Evolutionary conservation across 139 green algal genomes (phyloP), one percentile per base, ranked within the genome.

Genomic region (Chlorella sp.): DNA sequence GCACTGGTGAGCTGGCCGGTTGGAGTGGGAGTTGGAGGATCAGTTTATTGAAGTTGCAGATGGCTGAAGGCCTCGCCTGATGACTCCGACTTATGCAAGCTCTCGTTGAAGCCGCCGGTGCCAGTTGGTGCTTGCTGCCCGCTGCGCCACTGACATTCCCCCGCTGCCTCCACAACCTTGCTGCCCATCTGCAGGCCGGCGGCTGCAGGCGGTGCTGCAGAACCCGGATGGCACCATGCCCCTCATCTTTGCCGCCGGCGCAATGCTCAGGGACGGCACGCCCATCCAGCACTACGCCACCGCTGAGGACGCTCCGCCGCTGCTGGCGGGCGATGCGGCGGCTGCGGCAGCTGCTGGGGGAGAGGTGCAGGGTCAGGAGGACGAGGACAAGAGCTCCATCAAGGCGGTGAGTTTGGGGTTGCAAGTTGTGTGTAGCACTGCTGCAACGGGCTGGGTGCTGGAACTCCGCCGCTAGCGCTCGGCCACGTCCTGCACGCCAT

Each of bases 181-280:
- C 11, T 28, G 62, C 15, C 5, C 65, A 1, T 51, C 44, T 23
- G 72, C 44, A 60, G 74, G 74, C 55, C 74, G 74, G 23, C 51
- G 55, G 32, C 55, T 81, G 32, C 55, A 70, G 74, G 51, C 51
- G 51, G 13, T 47, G 55, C 74, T 81, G 55, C 28, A 70, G 21
- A 23, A 68, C 7, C 34, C 55, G 21, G 55, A 55, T 60, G 30
- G 51, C 30, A 30, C 71, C 51, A 23, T 89, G 41, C 64, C 72
- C 25, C 70, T 91, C 65, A 91, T 91, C 68, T 90, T 88, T 56
- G 80, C 83, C 20, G 47, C 87, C 28, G 88, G 88, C 34, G n/a
- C 21, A 23, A 55, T 65, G 32, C 13, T 15, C 25, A 18, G 36
- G 21, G 76, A 73, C 26, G 76, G 76, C 60, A 28, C n/a, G 12